phyloP scores from a whole-genome alignment of 345 rosid genomes.

The Hibiscus tridactylites region DNA sequence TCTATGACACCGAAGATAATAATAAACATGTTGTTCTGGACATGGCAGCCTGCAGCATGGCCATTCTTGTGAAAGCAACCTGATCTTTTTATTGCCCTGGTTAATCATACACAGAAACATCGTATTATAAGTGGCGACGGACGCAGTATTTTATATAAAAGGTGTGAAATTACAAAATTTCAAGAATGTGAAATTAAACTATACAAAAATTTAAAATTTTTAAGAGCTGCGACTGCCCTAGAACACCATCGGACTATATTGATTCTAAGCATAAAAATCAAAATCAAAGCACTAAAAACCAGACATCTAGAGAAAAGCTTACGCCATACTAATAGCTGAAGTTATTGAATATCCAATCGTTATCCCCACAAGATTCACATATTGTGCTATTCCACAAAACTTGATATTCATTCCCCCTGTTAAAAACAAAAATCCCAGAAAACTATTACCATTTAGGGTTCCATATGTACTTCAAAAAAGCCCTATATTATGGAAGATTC shows the following conservation, averaged over 20 bases:
- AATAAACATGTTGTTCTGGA: constrained; percentile 22
- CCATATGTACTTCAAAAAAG: background rate
- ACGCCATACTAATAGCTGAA: constrained; percentile 27
- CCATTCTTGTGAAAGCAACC: constrained; percentile 22
- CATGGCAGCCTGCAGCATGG: constrained; percentile 9
- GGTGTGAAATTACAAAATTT: too few relatives aligned
- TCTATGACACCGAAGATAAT: constrained; percentile 22
- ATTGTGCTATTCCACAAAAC: constrained; percentile 20
- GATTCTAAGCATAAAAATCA: background rate
- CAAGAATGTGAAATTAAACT: too few relatives aligned
- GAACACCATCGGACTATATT: too few relatives aligned
- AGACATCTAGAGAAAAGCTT: background rate
- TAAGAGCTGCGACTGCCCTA: too few relatives aligned
- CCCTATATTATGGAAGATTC: background rate
- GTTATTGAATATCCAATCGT: constrained; percentile 33
- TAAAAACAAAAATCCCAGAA: background rate
- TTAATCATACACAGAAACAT: background rate
- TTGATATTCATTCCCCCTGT: constrained; percentile 5
- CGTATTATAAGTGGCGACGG: background rate
- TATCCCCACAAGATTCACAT: constrained; percentile 18
- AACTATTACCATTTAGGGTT: background rate
- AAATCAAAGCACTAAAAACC: background rate
- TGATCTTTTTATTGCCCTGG: constrained; percentile 24
- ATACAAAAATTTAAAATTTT: too few relatives aligned
- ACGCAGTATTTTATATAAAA: too few relatives aligned